These are phyloP conservation scores for Didymellaceae sp. DNA, from an alignment of 2,329 filamentous ascomycete genomes.

Conservation along the genomic window DNA sequence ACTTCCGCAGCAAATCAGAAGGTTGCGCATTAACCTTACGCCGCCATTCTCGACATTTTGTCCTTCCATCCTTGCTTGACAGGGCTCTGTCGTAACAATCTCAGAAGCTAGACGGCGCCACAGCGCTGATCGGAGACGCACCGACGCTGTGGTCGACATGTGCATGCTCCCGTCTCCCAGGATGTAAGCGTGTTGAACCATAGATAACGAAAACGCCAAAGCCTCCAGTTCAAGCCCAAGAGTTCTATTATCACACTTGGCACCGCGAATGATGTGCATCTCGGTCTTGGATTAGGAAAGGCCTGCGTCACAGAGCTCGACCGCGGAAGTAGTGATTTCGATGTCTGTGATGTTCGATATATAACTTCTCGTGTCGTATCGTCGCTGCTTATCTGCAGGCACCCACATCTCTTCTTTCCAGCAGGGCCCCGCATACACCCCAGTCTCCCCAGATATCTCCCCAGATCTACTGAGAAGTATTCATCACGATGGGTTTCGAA, in stretches of 20 bases:
- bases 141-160: conserved; percentile 16
- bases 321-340: conserved; percentile 44
- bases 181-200: conserved; percentile 14
- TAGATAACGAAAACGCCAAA: conserved; percentile 38
- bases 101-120: conserved; percentile 21
- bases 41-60: conserved; percentile 15
- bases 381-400: conserved; percentile 24
- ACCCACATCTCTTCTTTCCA: conserved; percentile 12
- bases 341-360: conserved; percentile 28
- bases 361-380: conserved; percentile 31
- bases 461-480: conserved; percentile 8
- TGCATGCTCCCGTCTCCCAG: conserved; percentile 27
- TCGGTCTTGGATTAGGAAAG: conserved; percentile 16
- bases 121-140: conserved; percentile 27
- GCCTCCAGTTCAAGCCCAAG: conserved; percentile 26
- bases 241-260: conserved; percentile 32
- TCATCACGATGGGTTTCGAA: conserved; percentile 42
- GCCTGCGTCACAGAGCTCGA: conserved; percentile 34
- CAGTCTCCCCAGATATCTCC: conserved; percentile 12
- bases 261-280: conserved; percentile 28
- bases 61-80: conserved; percentile 12
- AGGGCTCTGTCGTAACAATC: conserved; percentile 8
- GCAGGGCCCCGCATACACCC: conserved; percentile 19
- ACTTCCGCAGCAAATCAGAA: conserved; percentile 21
- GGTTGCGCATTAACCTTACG: conserved; percentile 24